A percentile compares a stretch with the other conserved stretches of the same genome.
Evolutionary conservation across 306 rosid species (phyloP).

Genomic region (Acacia crassicarpa): DNA sequence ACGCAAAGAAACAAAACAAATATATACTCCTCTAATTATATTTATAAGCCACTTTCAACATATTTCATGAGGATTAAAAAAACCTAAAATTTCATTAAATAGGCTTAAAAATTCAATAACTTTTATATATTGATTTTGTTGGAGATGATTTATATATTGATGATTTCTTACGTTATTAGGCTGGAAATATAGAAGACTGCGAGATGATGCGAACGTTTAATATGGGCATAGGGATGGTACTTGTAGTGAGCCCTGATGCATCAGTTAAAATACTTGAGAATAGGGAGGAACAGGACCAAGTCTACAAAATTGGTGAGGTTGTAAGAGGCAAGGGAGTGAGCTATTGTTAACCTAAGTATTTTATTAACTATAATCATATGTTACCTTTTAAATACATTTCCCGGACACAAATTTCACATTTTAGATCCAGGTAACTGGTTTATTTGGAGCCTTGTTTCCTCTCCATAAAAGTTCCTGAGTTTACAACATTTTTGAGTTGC

Average conservation of each 20-base stretch:
- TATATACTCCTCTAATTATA: too few species aligned
- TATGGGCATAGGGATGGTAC: slow-evolving; percentile 77
- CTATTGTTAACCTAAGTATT: slow-evolving; percentile 17
- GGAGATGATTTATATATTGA: too few species aligned
- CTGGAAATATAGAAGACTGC: slow-evolving; percentile 52
- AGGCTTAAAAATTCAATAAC: too few species aligned
- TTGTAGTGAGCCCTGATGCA: slow-evolving; percentile 54
- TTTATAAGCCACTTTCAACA: too few species aligned
- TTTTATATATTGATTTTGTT: too few species aligned
- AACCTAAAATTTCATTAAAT: too few species aligned
- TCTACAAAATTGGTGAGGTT: slow-evolving; percentile 58
- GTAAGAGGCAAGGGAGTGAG: slow-evolving; percentile 49
- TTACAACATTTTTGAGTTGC: neutral
- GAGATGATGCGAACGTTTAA: slow-evolving; percentile 68
- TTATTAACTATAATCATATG: neutral
- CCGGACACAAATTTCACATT: neutral
- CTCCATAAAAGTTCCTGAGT: neutral
- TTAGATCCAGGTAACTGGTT: neutral
- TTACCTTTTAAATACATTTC: neutral
- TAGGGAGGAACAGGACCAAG: slow-evolving; percentile 27
- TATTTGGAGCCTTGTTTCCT: neutral
- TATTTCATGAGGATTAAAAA: too few species aligned
- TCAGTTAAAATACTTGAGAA: slow-evolving; percentile 42
- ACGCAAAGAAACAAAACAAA: too few species aligned
- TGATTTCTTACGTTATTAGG: slow-evolving; percentile 27